Conservation (phyloP, 768 basidiomycete genomes). For the Termitomyces eurrhizus region DNA sequence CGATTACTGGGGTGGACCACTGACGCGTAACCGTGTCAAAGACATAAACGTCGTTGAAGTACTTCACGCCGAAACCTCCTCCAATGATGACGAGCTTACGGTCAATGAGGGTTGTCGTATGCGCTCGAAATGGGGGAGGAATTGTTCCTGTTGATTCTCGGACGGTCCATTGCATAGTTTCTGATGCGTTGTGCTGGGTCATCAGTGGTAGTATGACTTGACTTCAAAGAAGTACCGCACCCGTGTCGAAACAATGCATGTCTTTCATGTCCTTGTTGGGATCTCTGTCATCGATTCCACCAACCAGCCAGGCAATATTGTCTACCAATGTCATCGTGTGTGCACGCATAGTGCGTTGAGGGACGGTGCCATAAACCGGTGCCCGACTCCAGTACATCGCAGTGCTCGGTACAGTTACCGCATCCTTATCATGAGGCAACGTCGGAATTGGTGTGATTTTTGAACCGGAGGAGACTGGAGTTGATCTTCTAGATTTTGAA, state of each 20-base stretch:
- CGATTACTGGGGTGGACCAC: conserved; percentile 53
- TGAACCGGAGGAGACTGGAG: conserved; percentile 20
- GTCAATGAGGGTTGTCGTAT: conserved; percentile 82
- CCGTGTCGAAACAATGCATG: conserved; percentile 82
- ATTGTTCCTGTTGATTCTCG: conserved; percentile 73
- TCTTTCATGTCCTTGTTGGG: conserved; percentile 73
- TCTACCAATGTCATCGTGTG: conserved; percentile 86
- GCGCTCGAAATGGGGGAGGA: conserved; percentile 82
- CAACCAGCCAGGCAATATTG: conserved; percentile 80
- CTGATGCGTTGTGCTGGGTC: conserved; percentile 29
- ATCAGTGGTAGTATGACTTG: background rate
- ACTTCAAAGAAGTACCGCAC: conserved; percentile 30
- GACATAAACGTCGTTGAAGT: conserved; percentile 81
- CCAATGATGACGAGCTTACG: conserved; percentile 80
- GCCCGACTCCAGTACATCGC: conserved; percentile 86
- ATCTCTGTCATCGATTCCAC: conserved; percentile 81
- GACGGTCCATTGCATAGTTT: conserved; percentile 87
- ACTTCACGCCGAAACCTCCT: conserved; percentile 78
- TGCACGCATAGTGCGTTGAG: conserved; percentile 68
- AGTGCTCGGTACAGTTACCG: conserved; percentile 60
- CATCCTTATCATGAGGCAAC: conserved; percentile 59
- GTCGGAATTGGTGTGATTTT: conserved; percentile 49
- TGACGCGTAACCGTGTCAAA: conserved; percentile 73
- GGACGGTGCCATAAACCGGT: conserved; percentile 69
- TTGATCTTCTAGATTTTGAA: conserved; percentile 20